Base-by-base conservation (phyloP, 345 rosid genomes). In the Murraya paniculata region DNA sequence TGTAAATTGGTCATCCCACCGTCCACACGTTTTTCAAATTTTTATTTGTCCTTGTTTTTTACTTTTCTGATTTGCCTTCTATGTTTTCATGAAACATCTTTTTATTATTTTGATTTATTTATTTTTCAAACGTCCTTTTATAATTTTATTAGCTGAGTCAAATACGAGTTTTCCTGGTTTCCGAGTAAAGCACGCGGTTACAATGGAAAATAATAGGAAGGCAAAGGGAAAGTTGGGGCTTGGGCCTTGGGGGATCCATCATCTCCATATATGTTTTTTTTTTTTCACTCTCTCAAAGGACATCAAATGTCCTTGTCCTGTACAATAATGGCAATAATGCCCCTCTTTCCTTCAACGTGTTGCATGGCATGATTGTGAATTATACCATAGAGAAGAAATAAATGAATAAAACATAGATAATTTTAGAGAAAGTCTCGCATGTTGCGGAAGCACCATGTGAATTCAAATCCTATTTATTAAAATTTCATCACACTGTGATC, bases 11-110 rank as follows among this genome's bases (percentile, higher is more conserved):
- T 53, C 22, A 8, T 33, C 55, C 21, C 86, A 78, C 88, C 90
- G 92, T 79, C 95, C 93, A 91, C 98, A 92, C 98, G 95, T 94
- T 92, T 91, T 87, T 81, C 71, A 71, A 77, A 78, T 77, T 84
- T 41, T 50, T 70, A 5, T n/a, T 74, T 61, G 38, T 77, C 53
- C 4, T 28, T 10, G 31, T 4, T 50, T 62, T 6, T 56, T 6
- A n/a, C 69, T 21, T 65, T 22, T 35, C 69, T 33, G 7, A 16
- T 18, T 24, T 28, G 13, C 19, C 27, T 69, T 56, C 48, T 7
- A 6, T 27, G 19, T 27, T 53, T 62, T n/a, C 41, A n/a, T 56
- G 11, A 62, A 58, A 11, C 16, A 14, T 28, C 0, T 2, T 67
- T 36, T n/a, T 18, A 35, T 33, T 39, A 11, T 55, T 33, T 53